phyloP scores from a whole-genome alignment of 1,284 basidiomycete genomes.

The Trichosporon faecale region DNA sequence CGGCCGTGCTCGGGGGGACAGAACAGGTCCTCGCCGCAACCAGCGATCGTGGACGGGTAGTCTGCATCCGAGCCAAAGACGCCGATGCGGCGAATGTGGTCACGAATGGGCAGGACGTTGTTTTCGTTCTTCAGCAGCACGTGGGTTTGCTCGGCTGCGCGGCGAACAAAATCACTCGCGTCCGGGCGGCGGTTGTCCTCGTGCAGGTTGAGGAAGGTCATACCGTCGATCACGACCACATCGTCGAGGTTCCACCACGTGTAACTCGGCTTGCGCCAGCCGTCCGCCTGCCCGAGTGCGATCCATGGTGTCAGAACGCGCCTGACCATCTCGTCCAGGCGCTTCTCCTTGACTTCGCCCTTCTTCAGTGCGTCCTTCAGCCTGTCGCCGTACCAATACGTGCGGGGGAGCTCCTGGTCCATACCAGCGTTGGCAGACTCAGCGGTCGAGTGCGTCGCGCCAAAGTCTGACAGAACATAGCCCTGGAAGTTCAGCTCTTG shows the following conservation, averaged over 20 bases:
- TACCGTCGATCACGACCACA: conserved; percentile 31
- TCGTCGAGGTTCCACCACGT: conserved; percentile 51
- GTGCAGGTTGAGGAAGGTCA: conserved; percentile 37
- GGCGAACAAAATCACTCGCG: conserved; percentile 37
- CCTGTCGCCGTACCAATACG: conserved; percentile 40
- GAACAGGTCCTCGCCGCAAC: conserved; percentile 47
- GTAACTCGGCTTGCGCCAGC: conserved; percentile 57
- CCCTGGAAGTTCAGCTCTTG: conserved; percentile 61
- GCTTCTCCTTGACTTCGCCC: conserved; percentile 62
- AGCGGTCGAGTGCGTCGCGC: conserved; percentile 47
- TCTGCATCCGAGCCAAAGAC: conserved; percentile 49
- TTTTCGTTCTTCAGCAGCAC: conserved; percentile 43
- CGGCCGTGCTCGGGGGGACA: conserved; percentile 35
- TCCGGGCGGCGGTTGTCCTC: conserved; percentile 33
- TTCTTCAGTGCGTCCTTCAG: conserved; percentile 67
- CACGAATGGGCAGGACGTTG: conserved; percentile 33
- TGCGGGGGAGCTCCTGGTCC: conserved; percentile 55
- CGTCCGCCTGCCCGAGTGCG: conserved; percentile 59
- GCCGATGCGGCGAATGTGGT: conserved; percentile 36
- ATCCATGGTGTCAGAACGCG: conserved; percentile 63
- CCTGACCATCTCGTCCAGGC: conserved; percentile 55
- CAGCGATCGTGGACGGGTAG: conserved; percentile 38
- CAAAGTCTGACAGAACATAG: conserved; percentile 44
- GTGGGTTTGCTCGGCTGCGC: conserved; percentile 43
- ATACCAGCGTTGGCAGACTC: conserved; percentile 52